Evolutionary conservation across 306 rosid species (phyloP).

Genomic region (Castanea crenata): DNA sequence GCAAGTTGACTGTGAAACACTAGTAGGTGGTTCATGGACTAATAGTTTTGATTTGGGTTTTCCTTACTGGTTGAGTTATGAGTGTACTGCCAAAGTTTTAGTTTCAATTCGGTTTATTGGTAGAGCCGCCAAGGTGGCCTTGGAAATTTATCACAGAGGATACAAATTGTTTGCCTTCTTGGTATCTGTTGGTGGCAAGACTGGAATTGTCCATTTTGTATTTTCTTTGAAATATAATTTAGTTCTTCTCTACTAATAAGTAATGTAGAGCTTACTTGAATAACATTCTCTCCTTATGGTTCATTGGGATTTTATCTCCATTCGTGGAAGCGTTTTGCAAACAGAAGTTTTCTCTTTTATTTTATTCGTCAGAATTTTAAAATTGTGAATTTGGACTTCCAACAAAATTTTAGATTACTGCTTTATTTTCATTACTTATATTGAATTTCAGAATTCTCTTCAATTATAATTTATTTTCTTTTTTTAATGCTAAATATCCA

Average conservation of each 20-base stretch:
- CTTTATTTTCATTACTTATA: background rate
- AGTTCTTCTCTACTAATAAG: background rate
- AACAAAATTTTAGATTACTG: background rate
- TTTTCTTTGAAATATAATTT: background rate
- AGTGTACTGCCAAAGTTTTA: conserved; percentile 53
- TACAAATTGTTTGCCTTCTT: conserved; percentile 57
- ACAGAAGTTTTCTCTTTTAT: background rate
- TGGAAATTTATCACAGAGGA: conserved; percentile 61
- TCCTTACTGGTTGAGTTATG: conserved; percentile 37
- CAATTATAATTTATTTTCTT: background rate
- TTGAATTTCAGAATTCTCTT: conserved; percentile 2
- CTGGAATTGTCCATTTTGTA: background rate
- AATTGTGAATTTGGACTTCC: background rate
- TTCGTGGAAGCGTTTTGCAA: background rate
- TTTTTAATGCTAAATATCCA: background rate
- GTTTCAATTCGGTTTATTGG: conserved; percentile 77
- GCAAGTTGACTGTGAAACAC: conserved; percentile 29
- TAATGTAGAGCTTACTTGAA: conserved; percentile 6
- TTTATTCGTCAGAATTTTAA: background rate
- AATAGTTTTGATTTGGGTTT: conserved; percentile 40
- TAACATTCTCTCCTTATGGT: background rate
- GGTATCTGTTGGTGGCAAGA: conserved; percentile 74
- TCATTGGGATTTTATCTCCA: conserved; percentile 1
- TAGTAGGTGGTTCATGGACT: conserved; percentile 18
- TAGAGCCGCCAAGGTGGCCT: conserved; percentile 54